Base-by-base conservation (phyloP, 2,329 filamentous ascomycete genomes). In the Mycosphaerella arachidis region DNA sequence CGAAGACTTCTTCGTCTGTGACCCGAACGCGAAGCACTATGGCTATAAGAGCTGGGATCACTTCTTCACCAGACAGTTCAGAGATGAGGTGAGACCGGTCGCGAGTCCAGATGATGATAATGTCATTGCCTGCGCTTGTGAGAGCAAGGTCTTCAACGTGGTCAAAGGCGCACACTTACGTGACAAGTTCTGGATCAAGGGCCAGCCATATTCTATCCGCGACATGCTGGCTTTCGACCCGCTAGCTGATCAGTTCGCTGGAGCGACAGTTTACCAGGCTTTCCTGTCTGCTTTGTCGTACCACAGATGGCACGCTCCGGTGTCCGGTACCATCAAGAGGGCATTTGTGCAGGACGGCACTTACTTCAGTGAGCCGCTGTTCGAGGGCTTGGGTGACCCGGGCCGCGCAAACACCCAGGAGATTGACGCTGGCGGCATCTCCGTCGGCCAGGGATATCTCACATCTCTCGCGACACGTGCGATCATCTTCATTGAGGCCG, bases 231-330 rank as follows among this genome's bases (percentile, higher is more conserved):
- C 76, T 0, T 74, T 84, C 66, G 84, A 88, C 65, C 68, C 76
- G 0, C 71, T 84, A 0, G 76, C 83, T 0, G 66, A 76, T 7
- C 68, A 82, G 1, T 90, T 90, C 64, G 80, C 77, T 0, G 83
- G 83, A 6, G 87, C 84, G 1, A 89, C 85, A 0, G 77, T 90
- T 30, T 90, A 90, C 72, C 87, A 91, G 68, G 87, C 86, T 0
- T 90, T 88, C 69, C 75, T 91, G 3, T 86, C 81, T 7, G 83
- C 86, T 0, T 74, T 88, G 55, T 86, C 82, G 48, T 90, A 91
- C 71, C 88, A 90, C 72, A 81, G 87, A 29, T 90, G 88, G 88
- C 86, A 90, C 73, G 72, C 83, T 0, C 88, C 88, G n/a, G 81
- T 90, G 0, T 81, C 77, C 5, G 88, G 88, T 0, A 85, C 71